phyloP scores from a whole-genome alignment of 2,329 filamentous ascomycete species.

The Dryadomyces sulphureus region DNA sequence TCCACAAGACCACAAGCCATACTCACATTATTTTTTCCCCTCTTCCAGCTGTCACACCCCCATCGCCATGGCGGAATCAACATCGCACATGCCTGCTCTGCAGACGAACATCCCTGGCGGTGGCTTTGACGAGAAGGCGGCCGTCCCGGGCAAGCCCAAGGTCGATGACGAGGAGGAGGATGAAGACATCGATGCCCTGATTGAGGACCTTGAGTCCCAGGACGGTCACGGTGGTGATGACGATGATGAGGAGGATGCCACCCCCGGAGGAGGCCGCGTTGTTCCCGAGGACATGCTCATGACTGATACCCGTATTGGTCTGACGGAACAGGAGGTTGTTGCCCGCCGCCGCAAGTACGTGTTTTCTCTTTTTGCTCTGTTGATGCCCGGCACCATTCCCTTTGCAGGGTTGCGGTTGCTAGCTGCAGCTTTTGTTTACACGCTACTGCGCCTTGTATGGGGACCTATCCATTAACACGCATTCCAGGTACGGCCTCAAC shows the following conservation, averaged over 20 bases:
- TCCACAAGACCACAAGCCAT: background rate
- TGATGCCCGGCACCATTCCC: too few relatives aligned
- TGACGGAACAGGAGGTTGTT: conserved; percentile 56
- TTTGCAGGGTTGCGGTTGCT: background rate
- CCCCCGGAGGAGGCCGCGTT: conserved; percentile 36
- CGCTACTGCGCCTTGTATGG: background rate
- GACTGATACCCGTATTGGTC: conserved; percentile 55
- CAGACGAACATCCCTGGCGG: conserved; percentile 51
- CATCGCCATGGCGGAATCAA: conserved; percentile 38
- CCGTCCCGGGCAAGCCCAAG: conserved; percentile 22
- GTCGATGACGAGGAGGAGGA: conserved; percentile 52
- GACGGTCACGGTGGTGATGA: conserved; percentile 55
- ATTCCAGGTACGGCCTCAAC: conserved; percentile 49
- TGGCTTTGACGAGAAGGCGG: conserved; percentile 48
- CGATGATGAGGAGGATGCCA: conserved; percentile 40
- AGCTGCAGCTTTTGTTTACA: background rate
- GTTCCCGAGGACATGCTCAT: conserved; percentile 55
- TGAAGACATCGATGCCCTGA: conserved; percentile 74
- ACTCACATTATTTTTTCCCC: background rate
- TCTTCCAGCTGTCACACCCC: background rate
- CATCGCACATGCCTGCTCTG: conserved; percentile 38
- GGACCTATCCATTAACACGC: background rate
- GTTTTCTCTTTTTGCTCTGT: background rate
- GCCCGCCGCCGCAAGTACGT: conserved; percentile 46
- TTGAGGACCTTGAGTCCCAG: conserved; percentile 73